Base-by-base conservation (phyloP, 352 stramenopile species). In the Elongisporangium senticosum region DNA sequence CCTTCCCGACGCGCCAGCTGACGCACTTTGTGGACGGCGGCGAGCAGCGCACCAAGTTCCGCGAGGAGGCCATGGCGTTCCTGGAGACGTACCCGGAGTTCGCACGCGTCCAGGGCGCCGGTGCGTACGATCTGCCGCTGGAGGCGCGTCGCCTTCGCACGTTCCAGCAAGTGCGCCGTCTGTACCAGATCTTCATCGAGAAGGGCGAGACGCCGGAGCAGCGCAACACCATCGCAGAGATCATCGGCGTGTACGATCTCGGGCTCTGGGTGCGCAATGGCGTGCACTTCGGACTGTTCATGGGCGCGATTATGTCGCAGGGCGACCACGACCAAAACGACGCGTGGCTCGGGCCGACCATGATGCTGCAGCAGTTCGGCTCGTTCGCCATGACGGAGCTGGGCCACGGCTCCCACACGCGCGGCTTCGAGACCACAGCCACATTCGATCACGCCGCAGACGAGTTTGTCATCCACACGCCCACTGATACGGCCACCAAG, bases 391-490 rank as follows among this genome's bases (percentile, higher is more conserved):
- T 96, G 84, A 97, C 91, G 15, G 91, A 98, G 72, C 79, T 98
- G n/a, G 91, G 91, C 28, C 91, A 97, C 59, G 91, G 90, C 49
- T 93, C 75, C 55, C 90, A 95, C 68, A 86, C 84, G 39, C 71
- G 75, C 26, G 81, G 80, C 13, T 83, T 99, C 51, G 91, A 98
- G 78, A 99, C 97, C 1, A 99, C 95, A 0, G 97, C 96, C 13
- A 98, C 90, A 0, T 99, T 98, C 61, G 63, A 97, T 26, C 68
- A 71, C 23, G 75, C 87, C 14, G 80, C 70, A 1, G 82, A 98
- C 55, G 91, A 96, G 69, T 99, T 96, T 63, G 77, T 98, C 13
- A 93, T 99, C 51, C 74, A 99, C 72, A 96, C 91, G n/a, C 96
- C 96, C 1, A 98, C 94, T 0, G 71, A 98, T 51, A 98, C 94